A percentile compares a stretch with the other conserved stretches of the same genome.
Evolutionary conservation across 805 yeast species (phyloP).

Genomic region (Metschnikowia sp.): DNA sequence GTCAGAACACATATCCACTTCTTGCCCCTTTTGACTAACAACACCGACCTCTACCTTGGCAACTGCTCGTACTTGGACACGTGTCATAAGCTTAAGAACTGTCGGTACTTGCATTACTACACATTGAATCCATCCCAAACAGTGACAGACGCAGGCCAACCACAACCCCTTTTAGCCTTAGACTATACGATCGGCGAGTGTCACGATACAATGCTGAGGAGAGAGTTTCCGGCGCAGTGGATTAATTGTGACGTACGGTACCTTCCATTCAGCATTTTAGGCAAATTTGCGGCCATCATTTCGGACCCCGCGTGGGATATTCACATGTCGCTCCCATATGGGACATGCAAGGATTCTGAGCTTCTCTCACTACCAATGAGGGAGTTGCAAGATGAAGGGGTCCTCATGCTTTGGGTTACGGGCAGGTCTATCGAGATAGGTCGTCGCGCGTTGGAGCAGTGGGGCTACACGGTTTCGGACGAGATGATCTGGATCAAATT

Average conservation of each 20-base stretch:
- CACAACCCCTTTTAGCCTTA: conserved; percentile 15
- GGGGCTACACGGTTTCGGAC: conserved; percentile 81
- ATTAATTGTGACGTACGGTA: conserved; percentile 78
- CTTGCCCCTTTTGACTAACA: conserved; percentile 25
- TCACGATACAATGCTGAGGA: conserved; percentile 32
- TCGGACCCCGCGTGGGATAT: conserved; percentile 98
- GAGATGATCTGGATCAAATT: conserved; percentile 90
- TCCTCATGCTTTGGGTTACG: conserved; percentile 88
- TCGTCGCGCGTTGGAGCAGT: conserved; percentile 63
- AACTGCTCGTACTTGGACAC: conserved; percentile 95
- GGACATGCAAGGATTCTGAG: conserved; percentile 75
- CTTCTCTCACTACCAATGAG: conserved; percentile 62
- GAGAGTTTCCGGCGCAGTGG: conserved; percentile 68
- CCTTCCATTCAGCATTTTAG: conserved; percentile 66
- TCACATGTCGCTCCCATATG: conserved; percentile 81
- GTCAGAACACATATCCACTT: conserved; percentile 26
- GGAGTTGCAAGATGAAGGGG: conserved; percentile 76
- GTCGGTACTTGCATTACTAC: conserved; percentile 79
- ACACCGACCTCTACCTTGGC: conserved; percentile 71
- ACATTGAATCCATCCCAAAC: conserved; percentile 40
- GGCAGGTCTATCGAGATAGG: conserved; percentile 92
- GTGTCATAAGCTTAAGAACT: conserved; percentile 78
- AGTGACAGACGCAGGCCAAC: background rate
- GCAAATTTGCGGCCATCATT: conserved; percentile 76
- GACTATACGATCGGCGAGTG: conserved; percentile 52